Percentiles rank a stretch among this genome's conserved stretches.
Evolutionary conservation across 148 eudicot species (phyloP).

Genomic region (Gaultheria prostrata): DNA sequence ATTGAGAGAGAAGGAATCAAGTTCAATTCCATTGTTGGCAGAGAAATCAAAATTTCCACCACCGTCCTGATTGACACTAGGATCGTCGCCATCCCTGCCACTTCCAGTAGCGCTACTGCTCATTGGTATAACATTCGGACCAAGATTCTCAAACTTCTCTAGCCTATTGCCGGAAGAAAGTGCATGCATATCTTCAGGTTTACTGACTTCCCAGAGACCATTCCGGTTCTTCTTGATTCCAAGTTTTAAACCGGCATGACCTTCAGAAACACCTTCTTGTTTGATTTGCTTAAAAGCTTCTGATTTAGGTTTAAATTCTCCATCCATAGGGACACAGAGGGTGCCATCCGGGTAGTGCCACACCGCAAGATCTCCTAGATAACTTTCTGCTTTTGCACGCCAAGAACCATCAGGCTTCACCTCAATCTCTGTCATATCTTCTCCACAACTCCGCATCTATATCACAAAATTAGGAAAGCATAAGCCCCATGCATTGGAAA

Average conservation of each 20-base stretch:
- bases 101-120: conserved; percentile 70
- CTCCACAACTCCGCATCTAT: conserved; percentile 74
- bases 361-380: conserved; percentile 52
- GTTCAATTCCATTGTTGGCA: conserved; percentile 43
- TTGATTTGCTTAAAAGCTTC: conserved; percentile 47
- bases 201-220: conserved; percentile 69
- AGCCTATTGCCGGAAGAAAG: conserved; percentile 43
- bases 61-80: conserved; percentile 59
- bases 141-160: conserved; percentile 31
- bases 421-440: conserved; percentile 86
- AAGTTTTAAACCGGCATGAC: conserved; percentile 44
- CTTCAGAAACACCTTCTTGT: conserved; percentile 41
- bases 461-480: background rate
- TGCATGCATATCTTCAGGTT: conserved; percentile 37
- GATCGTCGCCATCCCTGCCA: conserved; percentile 57
- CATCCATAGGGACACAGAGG: conserved; percentile 36
- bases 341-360: conserved; percentile 74
- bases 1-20: conserved; percentile 50
- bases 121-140: conserved; percentile 47
- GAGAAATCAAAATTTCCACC: conserved; percentile 45
- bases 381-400: conserved; percentile 82
- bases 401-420: conserved; percentile 97
- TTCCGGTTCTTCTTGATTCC: conserved; percentile 62
- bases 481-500: background rate
- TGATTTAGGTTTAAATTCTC: conserved; percentile 33